Percentiles rank a stretch among this genome's conserved stretches.
Evolutionary conservation across 805 yeast genomes (phyloP).

Genomic region (Yamadazyma kitorensis): DNA sequence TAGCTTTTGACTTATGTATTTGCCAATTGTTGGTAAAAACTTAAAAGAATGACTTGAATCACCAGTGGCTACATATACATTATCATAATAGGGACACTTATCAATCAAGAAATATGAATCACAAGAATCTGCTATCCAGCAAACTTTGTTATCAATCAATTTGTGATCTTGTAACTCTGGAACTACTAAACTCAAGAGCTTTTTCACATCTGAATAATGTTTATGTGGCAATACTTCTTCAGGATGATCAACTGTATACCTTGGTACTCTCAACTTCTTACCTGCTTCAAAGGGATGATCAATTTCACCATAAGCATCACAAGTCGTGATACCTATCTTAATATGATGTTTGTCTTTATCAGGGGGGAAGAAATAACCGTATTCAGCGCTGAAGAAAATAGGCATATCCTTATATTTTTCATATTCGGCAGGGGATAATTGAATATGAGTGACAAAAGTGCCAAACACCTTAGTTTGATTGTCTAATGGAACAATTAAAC

Average conservation of each 20-base stretch:
- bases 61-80: constrained; percentile 43
- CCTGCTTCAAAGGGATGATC: constrained; percentile 15
- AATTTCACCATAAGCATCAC: constrained; percentile 14
- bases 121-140: constrained; percentile 32
- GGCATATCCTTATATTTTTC: constrained; percentile 37
- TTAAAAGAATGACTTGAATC: constrained; percentile 50
- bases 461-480: constrained; percentile 37
- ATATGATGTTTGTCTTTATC: constrained; percentile 28
- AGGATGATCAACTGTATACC: constrained; percentile 11
- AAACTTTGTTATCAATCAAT: constrained; percentile 11
- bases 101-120: constrained; percentile 42
- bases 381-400: constrained; percentile 40
- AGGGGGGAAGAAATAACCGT: constrained; percentile 49
- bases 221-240: constrained; percentile 13
- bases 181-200: constrained; percentile 11
- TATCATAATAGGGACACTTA: constrained; percentile 27
- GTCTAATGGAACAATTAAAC: constrained; percentile 24
- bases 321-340: constrained; percentile 25
- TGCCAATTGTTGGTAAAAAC: constrained; percentile 46
- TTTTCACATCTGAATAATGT: constrained; percentile 11
- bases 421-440: constrained; percentile 32
- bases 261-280: constrained; percentile 12
- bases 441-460: constrained; percentile 32
- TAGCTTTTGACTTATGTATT: constrained; percentile 33
- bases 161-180: constrained; percentile 14